Base-by-base conservation (phyloP, 768 basidiomycete genomes). In the Harrya chromipes region DNA sequence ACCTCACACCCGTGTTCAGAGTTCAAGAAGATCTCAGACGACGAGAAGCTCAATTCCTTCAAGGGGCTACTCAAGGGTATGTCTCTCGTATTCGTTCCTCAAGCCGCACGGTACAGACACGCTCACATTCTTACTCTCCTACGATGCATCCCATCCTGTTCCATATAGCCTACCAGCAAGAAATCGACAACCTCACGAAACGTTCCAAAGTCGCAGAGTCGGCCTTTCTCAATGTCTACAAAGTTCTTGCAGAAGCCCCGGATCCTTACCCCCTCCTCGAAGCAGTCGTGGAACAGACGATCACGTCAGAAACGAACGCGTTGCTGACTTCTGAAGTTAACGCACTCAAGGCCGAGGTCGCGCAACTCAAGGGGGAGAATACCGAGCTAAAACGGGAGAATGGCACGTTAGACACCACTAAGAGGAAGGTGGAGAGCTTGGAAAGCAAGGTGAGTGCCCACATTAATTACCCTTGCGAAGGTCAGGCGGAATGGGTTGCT, bases 241-340 rank as follows among this genome's bases (percentile, higher is more conserved):
- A 98, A 66, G 82, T 95, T 19, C 71, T 99, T 8, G 94, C 95
- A 0, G 97, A 99, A 62, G 95, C 91, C 3, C 97, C 95, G 0
- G 97, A 99, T 66, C 97, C 97, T 14, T 97, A 95, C 65, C 97
- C 97, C 9, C 76, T 98, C 7, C 82, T 99, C 13, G 95, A 99
- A 62, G 91, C 85, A 12, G 94, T 93, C 11, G 90, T 98, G 26
- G 95, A 98, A 61, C 97, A 98, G 75, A 85, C 94, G 2, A 90
- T 94, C 39, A 91, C 90, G 61, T 84, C 56, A 84, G 24, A 64
- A 21, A 45, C 57, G 35, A 65, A 65, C 20, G 51, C 43, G 16
- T 50, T 44, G 13, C 46, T 65, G 47, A 66, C 50, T 26, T 81
- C 88, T 1, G 94, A 98, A 65, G 87, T 90, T 9, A 72, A 77